Evolutionary conservation across 495 filamentous ascomycete genomes (phyloP), one percentile per base, ranked within the genome.

Genomic region (Xylaria scruposa): DNA sequence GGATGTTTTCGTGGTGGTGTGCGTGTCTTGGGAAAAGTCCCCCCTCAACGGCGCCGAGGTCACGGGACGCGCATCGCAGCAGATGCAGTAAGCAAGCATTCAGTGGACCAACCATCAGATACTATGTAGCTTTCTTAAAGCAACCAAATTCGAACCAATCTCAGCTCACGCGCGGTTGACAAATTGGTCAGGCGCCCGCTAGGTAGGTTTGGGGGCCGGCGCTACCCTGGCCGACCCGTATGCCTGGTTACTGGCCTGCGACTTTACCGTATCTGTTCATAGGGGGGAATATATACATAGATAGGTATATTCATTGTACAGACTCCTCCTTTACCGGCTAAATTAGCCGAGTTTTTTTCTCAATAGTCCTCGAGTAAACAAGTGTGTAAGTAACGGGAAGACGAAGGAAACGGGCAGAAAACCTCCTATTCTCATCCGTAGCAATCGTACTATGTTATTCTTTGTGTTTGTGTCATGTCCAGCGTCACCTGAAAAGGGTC

Each of bases 181-280:
- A 71, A 56, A 64, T 70, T 70, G 68, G 68, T 63, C 56, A 62
- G 68, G 68, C 68, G 66, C 51, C 58, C 53, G 51, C 66, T 44
- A 68, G 38, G 53, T 21, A 68, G 40, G 5, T 15, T 51, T 69
- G 67, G 53, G 67, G 67, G 24, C 67, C 54, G 67, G 10, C 40
- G 67, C 40, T 56, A 70, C 68, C 68, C 68, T 36, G 58, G 58
- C 46, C 58, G 68, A 70, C 68, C 68, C 68, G 68, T 44, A 62
- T 38, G 59, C 68, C 68, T 70, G 68, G 68, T 51, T 70, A 62
- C 56, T 33, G 54, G 26, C 56, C 54, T 31, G 29, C 38, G 36
- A 4, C 26, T 24, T 26, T 29, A 56, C 53, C 53, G 26, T 31
- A 56, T 56, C 53, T 31, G 29, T 12, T 4, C 49, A 5, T 54